Base-by-base conservation (phyloP, 768 basidiomycete species). In the Rhodotorula diobovata region DNA sequence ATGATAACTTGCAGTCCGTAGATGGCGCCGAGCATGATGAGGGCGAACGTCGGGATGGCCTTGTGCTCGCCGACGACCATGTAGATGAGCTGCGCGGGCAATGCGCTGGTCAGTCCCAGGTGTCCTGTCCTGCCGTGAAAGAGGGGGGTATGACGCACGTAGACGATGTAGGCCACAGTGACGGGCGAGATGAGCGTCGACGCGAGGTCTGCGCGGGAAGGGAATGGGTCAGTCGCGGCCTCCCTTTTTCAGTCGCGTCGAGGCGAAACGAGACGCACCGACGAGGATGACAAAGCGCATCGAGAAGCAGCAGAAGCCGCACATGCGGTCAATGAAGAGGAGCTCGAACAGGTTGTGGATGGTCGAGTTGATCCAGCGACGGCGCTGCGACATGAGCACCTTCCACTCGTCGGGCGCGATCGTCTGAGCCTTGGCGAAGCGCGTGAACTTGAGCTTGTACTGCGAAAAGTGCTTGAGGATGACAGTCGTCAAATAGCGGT, bases 351-450 rank as follows among this genome's bases (percentile, higher is more conserved):
- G 82, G 81, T 99, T 99, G 83, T 99, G 95, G 20, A 99, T 87
- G 0, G 95, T 99, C 28, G 95, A 98, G 83, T 99, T 99, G 82
- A 99, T 99, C 95, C 96, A 99, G 77, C 96, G 90, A 82, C 95
- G 90, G 83, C 95, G 89, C 79, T 99, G 96, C 15, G 93, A 96
- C 32, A 99, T 82, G 63, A 99, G 81, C 35, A 97, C 88, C 79
- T 88, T 88, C 67, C 67, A 76, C 45, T 93, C 90, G 76, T 95
- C 93, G 1, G 95, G 95, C 6, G 95, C 95, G 25, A 97, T 90
- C 0, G 95, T 98, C 79, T 85, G 90, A 0, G 94, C 96, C 79
- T 91, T 89, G 1, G 96, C 94, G 76, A 96, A 93, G 11, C 92
- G 88, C 60, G 94, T 86, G 78, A 98, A 98, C 78, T 93, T 93